Conservation (phyloP, 2,329 filamentous ascomycete genomes). For the Alternaria dauci region DNA sequence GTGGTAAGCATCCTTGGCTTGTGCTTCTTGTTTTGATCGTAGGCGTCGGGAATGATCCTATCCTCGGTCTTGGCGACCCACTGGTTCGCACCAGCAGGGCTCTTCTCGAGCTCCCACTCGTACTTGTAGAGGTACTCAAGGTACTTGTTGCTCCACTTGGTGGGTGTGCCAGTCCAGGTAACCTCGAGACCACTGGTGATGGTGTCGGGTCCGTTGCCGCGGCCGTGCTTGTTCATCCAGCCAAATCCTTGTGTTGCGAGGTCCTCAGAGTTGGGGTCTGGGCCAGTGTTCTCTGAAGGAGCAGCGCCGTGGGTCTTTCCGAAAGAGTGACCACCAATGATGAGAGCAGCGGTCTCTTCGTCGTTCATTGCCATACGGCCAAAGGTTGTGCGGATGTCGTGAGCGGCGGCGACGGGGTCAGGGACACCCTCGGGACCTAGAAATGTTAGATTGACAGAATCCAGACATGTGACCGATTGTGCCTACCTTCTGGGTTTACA, state of each 20-base stretch:
- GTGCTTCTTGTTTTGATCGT: constrained; percentile 74
- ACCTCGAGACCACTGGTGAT: constrained; percentile 82
- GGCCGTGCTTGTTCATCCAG: constrained; percentile 71
- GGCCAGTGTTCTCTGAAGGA: constrained; percentile 68
- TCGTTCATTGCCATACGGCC: constrained; percentile 85
- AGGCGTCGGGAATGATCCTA: constrained; percentile 74
- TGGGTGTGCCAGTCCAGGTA: constrained; percentile 78
- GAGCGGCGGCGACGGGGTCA: constrained; percentile 72
- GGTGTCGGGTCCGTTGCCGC: constrained; percentile 74
- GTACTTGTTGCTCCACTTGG: constrained; percentile 78
- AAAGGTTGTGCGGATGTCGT: constrained; percentile 78
- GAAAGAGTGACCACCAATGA: constrained; percentile 79
- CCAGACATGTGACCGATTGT: neutral
- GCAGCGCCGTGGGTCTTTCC: constrained; percentile 83
- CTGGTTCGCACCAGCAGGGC: constrained; percentile 78
- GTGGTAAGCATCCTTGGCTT: constrained; percentile 79
- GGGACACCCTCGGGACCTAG: constrained; percentile 73
- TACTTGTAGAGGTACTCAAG: constrained; percentile 80
- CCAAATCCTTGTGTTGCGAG: constrained; percentile 75
- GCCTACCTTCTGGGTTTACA: constrained; percentile 72
- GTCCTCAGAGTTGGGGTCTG: constrained; percentile 71
- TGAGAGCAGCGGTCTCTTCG: constrained; percentile 81
- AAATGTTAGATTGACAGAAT: constrained; percentile 6
- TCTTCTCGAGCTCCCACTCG: constrained; percentile 80
- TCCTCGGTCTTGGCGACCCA: constrained; percentile 76